Base-by-base conservation (phyloP, 2,329 filamentous ascomycete species). In the Neofusicoccum ribis region DNA sequence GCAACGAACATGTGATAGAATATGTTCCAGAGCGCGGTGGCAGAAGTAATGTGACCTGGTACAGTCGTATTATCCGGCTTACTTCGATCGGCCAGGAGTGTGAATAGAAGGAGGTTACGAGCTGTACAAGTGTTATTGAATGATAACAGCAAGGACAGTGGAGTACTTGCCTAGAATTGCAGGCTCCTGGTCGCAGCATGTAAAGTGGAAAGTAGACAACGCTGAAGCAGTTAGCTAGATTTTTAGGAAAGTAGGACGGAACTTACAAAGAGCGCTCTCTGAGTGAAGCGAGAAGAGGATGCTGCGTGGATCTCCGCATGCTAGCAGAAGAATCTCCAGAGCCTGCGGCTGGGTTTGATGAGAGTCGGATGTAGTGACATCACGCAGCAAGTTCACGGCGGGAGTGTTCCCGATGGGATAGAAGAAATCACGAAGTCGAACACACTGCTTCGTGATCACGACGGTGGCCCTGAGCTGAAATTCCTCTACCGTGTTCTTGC, bases 1-100 rank as follows among this genome's bases (percentile, higher is more conserved):
- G 80, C 77, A 4, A 89, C 67, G 37, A 78, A 80, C 3, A 85
- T 69, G 67, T 88, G 79, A 71, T 87, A 87, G 73, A 86, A 89
- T 37, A 85, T 74, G 65, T 84, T 80, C 85, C 85, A 88, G 2
- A 56, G 27, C 12, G 51, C 3, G 12, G 52, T 20, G 5, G 27
- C 6, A 58, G 52, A 41, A 58, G 27, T 11, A 15, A 58, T 44
- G 37, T n/a, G 20, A 31, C 20, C 41, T 44, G 14, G 15, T 50
- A 0, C 47, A 31, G 47, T 20, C 15, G 27, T n/a, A n/a, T n/a
- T 20, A 9, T 50, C 6, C 3, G 14, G 14, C 20, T 11, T n/a
- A 23, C 7, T 4, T 31, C 7, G 47, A 23, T 50, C 83, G 5
- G 84, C 59, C 43, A 88, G 72, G 2, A 88, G 71, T 0, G 82